Percentiles rank a stretch among this genome's conserved stretches.
These are phyloP conservation scores for Ilex paraguariensis DNA, from an alignment of 305 asterid species.

Conservation along the genomic window DNA sequence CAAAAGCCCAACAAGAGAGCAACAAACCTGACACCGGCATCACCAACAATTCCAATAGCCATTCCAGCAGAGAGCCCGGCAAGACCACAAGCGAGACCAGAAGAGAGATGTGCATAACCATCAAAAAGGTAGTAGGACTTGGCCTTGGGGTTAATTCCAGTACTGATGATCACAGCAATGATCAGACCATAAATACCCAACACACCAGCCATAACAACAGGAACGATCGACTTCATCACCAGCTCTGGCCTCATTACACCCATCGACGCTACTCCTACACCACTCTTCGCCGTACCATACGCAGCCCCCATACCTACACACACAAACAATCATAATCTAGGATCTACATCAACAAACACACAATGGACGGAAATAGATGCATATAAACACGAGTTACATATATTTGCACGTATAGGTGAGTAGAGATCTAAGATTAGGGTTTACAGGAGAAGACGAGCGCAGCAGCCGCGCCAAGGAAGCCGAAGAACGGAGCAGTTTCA, in stretches of 20 bases:
- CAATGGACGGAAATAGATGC: too few relatives aligned
- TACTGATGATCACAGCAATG: constrained; percentile 73
- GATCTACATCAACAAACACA: background rate
- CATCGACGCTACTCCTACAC: constrained; percentile 77
- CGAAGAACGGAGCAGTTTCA: too few relatives aligned
- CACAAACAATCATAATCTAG: background rate
- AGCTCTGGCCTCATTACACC: constrained; percentile 80
- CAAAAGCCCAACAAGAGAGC: background rate
- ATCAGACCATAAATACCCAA: constrained; percentile 68
- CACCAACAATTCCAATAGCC: constrained; percentile 84
- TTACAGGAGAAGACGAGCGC: too few relatives aligned
- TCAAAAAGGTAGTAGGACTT: constrained; percentile 59
- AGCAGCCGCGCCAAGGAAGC: too few relatives aligned
- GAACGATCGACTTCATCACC: constrained; percentile 72
- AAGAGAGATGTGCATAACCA: constrained; percentile 69
- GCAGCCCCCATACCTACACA: constrained; percentile 66
- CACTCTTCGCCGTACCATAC: constrained; percentile 67
- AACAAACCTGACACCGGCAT: constrained; percentile 62
- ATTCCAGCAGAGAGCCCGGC: constrained; percentile 78
- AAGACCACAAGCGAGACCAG: constrained; percentile 62
- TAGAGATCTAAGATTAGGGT: too few relatives aligned
- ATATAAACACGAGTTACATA: too few relatives aligned
- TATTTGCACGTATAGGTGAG: too few relatives aligned
- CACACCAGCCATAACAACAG: constrained; percentile 82
- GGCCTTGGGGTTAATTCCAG: constrained; percentile 68